Evolutionary conservation across 495 filamentous ascomycete genomes (phyloP).

Genomic region (Penicillium silybi): DNA sequence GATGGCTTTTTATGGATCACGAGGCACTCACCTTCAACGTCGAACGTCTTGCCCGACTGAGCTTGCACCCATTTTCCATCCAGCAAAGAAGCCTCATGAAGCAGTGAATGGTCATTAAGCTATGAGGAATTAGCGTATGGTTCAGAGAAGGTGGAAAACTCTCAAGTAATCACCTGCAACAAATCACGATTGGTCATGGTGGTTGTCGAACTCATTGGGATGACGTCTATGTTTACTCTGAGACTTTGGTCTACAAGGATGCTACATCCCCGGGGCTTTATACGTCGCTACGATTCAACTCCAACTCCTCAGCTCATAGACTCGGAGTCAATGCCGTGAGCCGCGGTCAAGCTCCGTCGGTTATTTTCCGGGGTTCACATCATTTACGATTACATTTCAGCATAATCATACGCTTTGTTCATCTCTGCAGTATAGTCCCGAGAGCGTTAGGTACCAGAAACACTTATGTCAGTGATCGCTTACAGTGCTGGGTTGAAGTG

Average conservation of each 20-base stretch:
- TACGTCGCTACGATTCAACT: not conserved
- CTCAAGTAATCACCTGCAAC: not conserved
- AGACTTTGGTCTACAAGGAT: not conserved
- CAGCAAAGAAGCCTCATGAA: slow-evolving; percentile 7
- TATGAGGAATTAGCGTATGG: not conserved
- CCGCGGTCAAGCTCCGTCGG: not conserved
- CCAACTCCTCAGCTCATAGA: not conserved
- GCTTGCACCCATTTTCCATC: slow-evolving; percentile 8
- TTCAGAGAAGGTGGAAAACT: not conserved
- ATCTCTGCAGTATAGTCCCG: not conserved
- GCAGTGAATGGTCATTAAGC: slow-evolving; percentile 2
- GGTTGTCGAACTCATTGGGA: not conserved
- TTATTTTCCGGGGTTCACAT: not conserved
- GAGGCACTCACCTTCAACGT: slow-evolving; percentile 3
- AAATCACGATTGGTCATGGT: not conserved
- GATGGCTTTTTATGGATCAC: not conserved
- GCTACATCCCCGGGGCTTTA: not conserved
- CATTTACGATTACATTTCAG: not conserved
- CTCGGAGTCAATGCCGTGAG: not conserved
- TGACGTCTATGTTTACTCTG: not conserved
- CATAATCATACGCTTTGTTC: not conserved
- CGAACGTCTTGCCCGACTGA: slow-evolving; percentile 2
- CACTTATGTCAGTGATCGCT: not conserved
- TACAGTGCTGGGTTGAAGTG: not conserved
- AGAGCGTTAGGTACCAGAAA: not conserved